Evolutionary conservation across 2,329 filamentous ascomycete species (phyloP), one percentile per base, ranked within the genome.

Genomic region (Diaporthe destruens): DNA sequence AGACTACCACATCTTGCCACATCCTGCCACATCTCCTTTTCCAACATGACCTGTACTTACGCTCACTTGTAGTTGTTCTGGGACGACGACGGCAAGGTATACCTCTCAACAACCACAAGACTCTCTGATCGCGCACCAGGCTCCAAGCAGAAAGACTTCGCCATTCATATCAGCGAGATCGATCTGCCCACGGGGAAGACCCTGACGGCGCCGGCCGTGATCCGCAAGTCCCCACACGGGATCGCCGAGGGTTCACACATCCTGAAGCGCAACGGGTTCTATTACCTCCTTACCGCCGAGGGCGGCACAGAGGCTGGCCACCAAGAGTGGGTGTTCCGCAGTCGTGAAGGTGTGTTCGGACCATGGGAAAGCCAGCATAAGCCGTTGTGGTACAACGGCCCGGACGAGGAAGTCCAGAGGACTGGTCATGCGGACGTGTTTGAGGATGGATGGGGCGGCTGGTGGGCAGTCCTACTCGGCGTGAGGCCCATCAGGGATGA

Each of bases 301-400:
- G 81, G 81, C 42, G 83, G 83, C 18, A 84, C 83, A 7, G 86
- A 87, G 71, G 82, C 80, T 20, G 86, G 86, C 0, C 87, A 89
- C 74, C 84, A 85, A 68, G 86, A 87, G 72, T 88, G 86, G 83
- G 85, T 88, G 0, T 81, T 83, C 67, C 83, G 87, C 6, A 88
- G 84, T 73, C 80, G 78, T 12, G 75, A 75, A 0, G 80, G 83
- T 0, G 84, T 84, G 0, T 81, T 83, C 11, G 87, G 87, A 0
- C 86, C 86, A 0, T 89, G 87, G 86, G 85, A 87, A 71, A 81
- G 81, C 0, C 83, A 83, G 9, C 79, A 79, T 1, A 83, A 84
- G 69, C 84, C 85, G 12, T 78, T 87, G 16, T 84, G 85, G 79
- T 82, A 82, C 4, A 87, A 87, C 69, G 84, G 84, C 0, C 79